Evolutionary conservation across 495 filamentous ascomycete genomes (phyloP), one percentile per base, ranked within the genome.

Genomic region (Penicillium crystallinum): DNA sequence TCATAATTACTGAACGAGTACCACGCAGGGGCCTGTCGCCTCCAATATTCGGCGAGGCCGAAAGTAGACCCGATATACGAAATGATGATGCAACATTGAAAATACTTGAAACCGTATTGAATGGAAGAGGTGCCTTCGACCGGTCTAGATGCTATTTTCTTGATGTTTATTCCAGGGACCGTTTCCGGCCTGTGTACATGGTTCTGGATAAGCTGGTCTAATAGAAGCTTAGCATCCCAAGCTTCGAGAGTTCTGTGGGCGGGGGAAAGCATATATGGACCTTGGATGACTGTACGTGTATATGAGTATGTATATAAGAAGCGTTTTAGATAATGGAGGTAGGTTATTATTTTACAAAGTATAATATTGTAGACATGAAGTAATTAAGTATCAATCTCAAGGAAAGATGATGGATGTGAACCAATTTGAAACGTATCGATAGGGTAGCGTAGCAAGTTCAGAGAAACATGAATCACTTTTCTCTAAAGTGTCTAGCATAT

Each of bases 391-490:
- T 27, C 23, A 27, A 27, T 27, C 23, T 3, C 3, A 7, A 27
- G 7, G 23, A 27, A 27, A 36, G n/a, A 36, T 18, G 18, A 39
- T 22, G 8, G 18, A 19, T 14, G 6, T 35, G 34, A 4, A 36
- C 17, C 1, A 17, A 36, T 0, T 36, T 36, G 34, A 5, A 17
- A 2, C n/a, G 4, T 36, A 17, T 15, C 10, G 1, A 4, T 34
- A n/a, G 4, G 31, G 14, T 36, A 15, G n/a, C 5, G 34, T 12
- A 34, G 31, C 14, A 22, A 38, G 5, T 30, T 25, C 22, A 33
- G 47, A 50, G 18, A 40, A 50, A 40, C 36, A 50, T 25, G 19
- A 42, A 42, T 50, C 12, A 34, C 36, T 42, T 50, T 50, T 50
- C 48, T 50, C 37, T 50, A 50, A 42, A 27, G 25, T 17, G 19